Percentiles rank a stretch among this genome's conserved stretches.
Conservation (phyloP, 2,329 filamentous ascomycete genomes). For the Sarocladium oryzae region DNA sequence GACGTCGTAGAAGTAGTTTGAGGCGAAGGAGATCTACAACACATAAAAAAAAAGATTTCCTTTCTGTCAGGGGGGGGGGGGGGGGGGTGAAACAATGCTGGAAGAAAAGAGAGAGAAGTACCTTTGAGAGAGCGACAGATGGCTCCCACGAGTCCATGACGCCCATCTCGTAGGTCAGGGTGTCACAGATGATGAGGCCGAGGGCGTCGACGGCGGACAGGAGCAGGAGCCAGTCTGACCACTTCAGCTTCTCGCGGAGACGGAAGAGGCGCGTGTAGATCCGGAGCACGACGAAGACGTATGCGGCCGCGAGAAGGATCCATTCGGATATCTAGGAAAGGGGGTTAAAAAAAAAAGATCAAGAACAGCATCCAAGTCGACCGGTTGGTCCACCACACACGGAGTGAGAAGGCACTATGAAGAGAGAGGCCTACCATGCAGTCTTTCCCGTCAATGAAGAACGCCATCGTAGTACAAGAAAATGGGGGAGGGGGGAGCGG, state of each 20-base stretch:
- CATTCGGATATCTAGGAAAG: constrained; percentile 24
- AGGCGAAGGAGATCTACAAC: constrained; percentile 25
- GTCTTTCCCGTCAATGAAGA: constrained; percentile 19
- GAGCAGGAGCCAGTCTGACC: constrained; percentile 23
- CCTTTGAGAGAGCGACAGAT: constrained; percentile 26
- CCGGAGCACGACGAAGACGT: constrained; percentile 22
- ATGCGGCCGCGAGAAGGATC: constrained; percentile 22
- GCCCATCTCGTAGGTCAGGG: constrained; percentile 24
- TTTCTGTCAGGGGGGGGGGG: no score
- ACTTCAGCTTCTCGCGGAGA: constrained; percentile 21
- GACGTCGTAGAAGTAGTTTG: constrained; percentile 30
- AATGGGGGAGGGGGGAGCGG: no score
- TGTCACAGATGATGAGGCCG: constrained; percentile 27
- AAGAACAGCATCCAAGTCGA: no score
- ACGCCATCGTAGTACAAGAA: constrained; percentile 14
- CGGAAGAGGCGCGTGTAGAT: constrained; percentile 26
- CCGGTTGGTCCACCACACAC: no score
- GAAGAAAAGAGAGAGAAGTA: constrained; percentile 7
- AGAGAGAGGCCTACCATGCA: constrained; percentile 18
- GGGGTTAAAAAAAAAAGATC: no score
- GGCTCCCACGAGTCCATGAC: constrained; percentile 24
- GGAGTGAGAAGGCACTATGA: no score
- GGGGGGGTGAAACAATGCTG: no score
- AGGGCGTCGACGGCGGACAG: constrained; percentile 23
- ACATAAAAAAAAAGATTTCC: no score